Conservation (phyloP, 306 rosid genomes). For the Calophaca sinica region DNA sequence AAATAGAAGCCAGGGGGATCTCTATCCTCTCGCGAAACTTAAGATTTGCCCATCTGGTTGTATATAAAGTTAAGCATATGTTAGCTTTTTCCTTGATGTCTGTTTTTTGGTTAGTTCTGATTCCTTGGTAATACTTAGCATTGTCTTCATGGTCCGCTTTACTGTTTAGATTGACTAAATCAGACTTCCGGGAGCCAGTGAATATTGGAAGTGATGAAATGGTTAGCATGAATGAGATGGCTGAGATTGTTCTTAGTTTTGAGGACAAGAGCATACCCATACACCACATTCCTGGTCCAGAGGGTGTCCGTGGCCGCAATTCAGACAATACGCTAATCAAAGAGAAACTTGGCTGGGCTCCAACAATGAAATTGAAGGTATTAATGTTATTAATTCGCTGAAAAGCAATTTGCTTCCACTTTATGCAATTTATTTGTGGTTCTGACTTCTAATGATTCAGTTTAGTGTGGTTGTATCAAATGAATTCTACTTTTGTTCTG, state of each 20-base stretch:
- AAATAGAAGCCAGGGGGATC: slow-evolving; percentile 4
- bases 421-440: slow-evolving; percentile 5
- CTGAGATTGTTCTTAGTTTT: slow-evolving; percentile 92
- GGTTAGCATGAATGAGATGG: slow-evolving; percentile 99
- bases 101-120: slow-evolving; percentile 6
- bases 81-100: slow-evolving; percentile 7
- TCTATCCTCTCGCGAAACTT: slow-evolving; percentile 7
- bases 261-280: slow-evolving; percentile 82
- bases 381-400: background rate
- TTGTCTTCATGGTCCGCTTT: background rate
- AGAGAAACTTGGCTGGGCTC: slow-evolving; percentile 99
- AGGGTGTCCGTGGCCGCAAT: slow-evolving; percentile 99
- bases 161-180: slow-evolving; percentile 82
- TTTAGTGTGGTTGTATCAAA: background rate
- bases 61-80: background rate
- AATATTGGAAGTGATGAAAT: slow-evolving; percentile 99
- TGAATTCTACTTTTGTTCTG: slow-evolving; percentile 14
- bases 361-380: slow-evolving; percentile 97
- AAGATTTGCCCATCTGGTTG: slow-evolving; percentile 14
- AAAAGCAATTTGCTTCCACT: slow-evolving; percentile 4
- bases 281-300: slow-evolving; percentile 98
- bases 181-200: slow-evolving; percentile 96
- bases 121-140: slow-evolving; percentile 13
- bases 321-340: slow-evolving; percentile 95
- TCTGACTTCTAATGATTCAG: background rate